Base-by-base conservation (phyloP, 2,329 filamentous ascomycete genomes). In the Pseudonectria buxi region DNA sequence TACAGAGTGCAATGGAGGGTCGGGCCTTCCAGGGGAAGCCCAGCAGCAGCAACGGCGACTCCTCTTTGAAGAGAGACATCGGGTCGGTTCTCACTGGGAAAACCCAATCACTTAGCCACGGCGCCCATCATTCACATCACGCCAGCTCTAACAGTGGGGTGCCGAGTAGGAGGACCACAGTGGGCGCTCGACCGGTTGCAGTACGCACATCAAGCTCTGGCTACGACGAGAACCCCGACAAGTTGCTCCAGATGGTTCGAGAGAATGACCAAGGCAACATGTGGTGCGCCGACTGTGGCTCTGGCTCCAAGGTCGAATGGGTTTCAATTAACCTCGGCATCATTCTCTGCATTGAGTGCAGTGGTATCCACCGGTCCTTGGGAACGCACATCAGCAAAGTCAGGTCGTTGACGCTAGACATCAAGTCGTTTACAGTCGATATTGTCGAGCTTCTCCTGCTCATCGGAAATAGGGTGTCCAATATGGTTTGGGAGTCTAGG, bases 331-430 rank as follows among this genome's bases (percentile, higher is more conserved):
- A 98, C 53, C 72, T 98, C 4, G 92, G 86, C 30, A 95, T 98
- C 40, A 82, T 98, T 35, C 74, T 98, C 14, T 98, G 92, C 65
- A 95, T 95, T 57, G 90, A 98, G 61, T 98, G 92, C 64, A 95
- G 89, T 57, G 92, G 92, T 44, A 95, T 98, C 43, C 92, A 98
- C 62, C 81, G 92, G 28, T 96, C 90, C 1, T 73, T 98, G 4
- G 92, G 92, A 10, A 98, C 92, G 2, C 92, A 98, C 60, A 95
- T 98, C 55, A 95, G 88, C 61, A 98, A 98, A 65, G 80, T 98
- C 27, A 84, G 92, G 35, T 96, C 92, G 10, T 73, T 98, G 28
- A 98, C 92, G 0, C 73, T 98, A 28, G 92, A 98, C 57, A 94
- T 94, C 47, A 89, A 86, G 35, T 95, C 89, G 0, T 98, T 98